Conservation (phyloP, 176 grass and related monocot species). For the Aechmea fasciata region DNA sequence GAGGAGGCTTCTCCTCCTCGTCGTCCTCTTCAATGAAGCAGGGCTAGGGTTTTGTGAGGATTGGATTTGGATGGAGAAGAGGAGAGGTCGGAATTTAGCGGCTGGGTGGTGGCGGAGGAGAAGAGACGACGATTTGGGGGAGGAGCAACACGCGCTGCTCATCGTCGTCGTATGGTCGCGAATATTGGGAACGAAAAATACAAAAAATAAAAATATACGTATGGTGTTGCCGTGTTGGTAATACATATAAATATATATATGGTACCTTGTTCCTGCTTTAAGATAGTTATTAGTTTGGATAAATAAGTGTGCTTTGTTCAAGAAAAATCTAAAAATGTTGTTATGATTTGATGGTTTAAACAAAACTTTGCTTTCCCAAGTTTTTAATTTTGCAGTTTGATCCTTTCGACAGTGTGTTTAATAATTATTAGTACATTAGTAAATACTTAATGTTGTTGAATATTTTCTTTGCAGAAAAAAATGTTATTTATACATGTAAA, state of each 20-base stretch:
- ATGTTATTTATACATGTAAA: no score
- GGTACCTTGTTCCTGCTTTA: no score
- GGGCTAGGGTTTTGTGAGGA: neutral
- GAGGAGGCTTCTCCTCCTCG: constrained; percentile 32
- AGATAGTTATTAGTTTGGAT: no score
- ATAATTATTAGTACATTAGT: no score
- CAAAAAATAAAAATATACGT: neutral
- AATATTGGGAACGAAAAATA: neutral
- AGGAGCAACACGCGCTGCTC: constrained; percentile 9
- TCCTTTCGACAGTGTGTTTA: no score
- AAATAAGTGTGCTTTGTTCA: no score
- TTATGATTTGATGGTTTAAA: no score
- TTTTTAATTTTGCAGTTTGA: no score
- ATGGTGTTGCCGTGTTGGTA: neutral
- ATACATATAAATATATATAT: neutral
- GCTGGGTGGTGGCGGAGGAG: constrained; percentile 8
- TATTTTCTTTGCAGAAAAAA: no score
- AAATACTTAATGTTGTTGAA: no score
- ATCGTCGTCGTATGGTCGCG: constrained; percentile 21
- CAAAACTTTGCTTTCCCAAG: no score
- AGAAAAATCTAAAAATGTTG: no score
- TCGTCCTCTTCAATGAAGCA: neutral
- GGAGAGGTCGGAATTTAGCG: neutral
- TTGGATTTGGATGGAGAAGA: constrained; percentile 8
- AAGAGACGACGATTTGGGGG: constrained; percentile 8